These are phyloP conservation scores for Akanthomyces uredinophilus DNA, from an alignment of 2,329 filamentous ascomycete species.

Conservation along the genomic window DNA sequence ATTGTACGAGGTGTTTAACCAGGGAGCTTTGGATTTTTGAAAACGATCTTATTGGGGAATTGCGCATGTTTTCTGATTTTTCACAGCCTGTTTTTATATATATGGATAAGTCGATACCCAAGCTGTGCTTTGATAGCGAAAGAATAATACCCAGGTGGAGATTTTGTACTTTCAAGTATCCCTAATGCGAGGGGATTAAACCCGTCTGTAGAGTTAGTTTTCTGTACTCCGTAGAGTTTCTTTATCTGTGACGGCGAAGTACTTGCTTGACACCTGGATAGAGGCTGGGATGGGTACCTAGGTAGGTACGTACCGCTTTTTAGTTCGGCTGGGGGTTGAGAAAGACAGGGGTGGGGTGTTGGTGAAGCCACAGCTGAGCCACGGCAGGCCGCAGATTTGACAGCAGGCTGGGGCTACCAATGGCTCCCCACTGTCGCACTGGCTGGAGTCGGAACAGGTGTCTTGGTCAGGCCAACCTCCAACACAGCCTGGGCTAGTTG, in stretches of 20 bases:
- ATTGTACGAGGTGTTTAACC: neutral
- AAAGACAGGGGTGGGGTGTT: neutral
- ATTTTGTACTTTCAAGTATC: neutral
- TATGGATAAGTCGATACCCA: conserved; percentile 8
- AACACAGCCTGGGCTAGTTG: neutral
- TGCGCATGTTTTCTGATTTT: neutral
- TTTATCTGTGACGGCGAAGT: neutral
- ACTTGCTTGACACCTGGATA: neutral
- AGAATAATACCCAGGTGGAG: conserved; percentile 2
- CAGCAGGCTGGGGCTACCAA: neutral
- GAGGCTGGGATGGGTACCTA: too few species aligned
- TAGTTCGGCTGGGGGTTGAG: too few species aligned
- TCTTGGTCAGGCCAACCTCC: conserved; percentile 8
- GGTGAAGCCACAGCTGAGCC: conserved; percentile 11
- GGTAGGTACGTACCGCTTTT: neutral
- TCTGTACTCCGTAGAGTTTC: too few species aligned
- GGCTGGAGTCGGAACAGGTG: conserved; percentile 1
- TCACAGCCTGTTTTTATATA: conserved; percentile 2
- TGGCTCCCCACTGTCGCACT: too few species aligned
- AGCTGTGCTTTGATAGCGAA: conserved; percentile 6
- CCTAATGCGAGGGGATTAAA: neutral
- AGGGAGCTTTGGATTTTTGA: conserved; percentile 5
- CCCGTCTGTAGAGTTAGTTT: neutral
- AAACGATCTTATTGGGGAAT: neutral
- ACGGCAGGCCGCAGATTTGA: neutral